Evolutionary conservation across 345 rosid species (phyloP).

Genomic region (Euclidium syriacum): DNA sequence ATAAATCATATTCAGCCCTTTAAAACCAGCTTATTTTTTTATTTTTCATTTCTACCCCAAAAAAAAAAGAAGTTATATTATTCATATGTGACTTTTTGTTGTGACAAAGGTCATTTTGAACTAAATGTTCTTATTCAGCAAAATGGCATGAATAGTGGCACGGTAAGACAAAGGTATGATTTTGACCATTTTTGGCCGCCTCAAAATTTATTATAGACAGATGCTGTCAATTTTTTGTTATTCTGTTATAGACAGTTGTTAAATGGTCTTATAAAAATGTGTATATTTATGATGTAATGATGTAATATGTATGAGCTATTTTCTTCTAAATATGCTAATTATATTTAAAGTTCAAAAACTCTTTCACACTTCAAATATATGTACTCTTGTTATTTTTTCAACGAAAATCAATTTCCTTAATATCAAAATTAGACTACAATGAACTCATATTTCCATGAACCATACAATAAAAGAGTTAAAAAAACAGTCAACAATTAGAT

Average conservation of each 20-base stretch:
- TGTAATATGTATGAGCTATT: neutral
- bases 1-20: slow-evolving; percentile 17
- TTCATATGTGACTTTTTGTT: slow-evolving; percentile 7
- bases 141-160: slow-evolving; percentile 11
- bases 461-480: too few species aligned
- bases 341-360: neutral
- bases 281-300: neutral
- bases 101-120: slow-evolving; percentile 6
- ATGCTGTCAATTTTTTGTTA: too few species aligned
- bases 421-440: too few species aligned
- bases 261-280: too few species aligned
- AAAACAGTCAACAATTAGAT: too few species aligned
- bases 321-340: neutral
- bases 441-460: too few species aligned
- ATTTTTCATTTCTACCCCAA: slow-evolving; percentile 16
- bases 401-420: too few species aligned
- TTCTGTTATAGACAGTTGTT: neutral
- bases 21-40: neutral
- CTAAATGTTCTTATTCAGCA: neutral
- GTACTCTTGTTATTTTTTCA: too few species aligned
- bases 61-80: neutral
- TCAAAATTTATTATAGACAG: neutral
- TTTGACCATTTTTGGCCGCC: neutral
- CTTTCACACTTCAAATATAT: neutral
- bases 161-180: neutral